phyloP scores from a whole-genome alignment of 768 basidiomycete species.

The Phylloporus arenicola region DNA sequence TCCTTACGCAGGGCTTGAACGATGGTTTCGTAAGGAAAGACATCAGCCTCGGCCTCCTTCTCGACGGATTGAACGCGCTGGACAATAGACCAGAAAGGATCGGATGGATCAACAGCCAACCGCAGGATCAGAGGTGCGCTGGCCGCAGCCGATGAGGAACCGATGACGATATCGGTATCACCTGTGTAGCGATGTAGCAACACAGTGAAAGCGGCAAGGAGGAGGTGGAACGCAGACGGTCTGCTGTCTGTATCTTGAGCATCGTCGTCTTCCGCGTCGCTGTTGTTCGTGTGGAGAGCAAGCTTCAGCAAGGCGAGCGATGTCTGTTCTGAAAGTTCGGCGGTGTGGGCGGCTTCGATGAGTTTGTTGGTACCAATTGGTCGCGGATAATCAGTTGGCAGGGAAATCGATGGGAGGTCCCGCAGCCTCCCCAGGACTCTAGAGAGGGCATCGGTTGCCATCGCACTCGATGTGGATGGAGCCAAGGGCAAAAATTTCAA shows the following conservation, averaged over 20 bases:
- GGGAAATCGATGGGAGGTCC: constrained; percentile 80
- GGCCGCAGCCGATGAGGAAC: constrained; percentile 72
- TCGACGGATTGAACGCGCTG: constrained; percentile 81
- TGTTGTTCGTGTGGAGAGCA: constrained; percentile 62
- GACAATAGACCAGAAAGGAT: constrained; percentile 87
- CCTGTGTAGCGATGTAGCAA: constrained; percentile 93
- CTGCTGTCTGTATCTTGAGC: constrained; percentile 32
- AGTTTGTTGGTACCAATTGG: constrained; percentile 66
- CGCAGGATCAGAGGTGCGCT: constrained; percentile 81
- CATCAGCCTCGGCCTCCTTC: constrained; percentile 74
- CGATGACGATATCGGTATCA: constrained; percentile 90
- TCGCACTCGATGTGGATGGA: constrained; percentile 8
- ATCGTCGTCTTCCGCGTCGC: constrained; percentile 46
- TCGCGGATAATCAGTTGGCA: constrained; percentile 95
- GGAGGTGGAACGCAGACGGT: constrained; percentile 85
- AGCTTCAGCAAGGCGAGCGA: constrained; percentile 79
- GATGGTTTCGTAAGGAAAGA: constrained; percentile 75
- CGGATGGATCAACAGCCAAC: constrained; percentile 73
- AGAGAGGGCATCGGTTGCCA: constrained; percentile 34
- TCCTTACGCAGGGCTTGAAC: constrained; percentile 61
- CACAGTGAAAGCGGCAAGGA: constrained; percentile 88
- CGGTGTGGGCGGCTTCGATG: constrained; percentile 76
- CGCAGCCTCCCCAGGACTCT: constrained; percentile 64
- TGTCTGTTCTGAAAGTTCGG: constrained; percentile 68
- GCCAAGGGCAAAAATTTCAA: not conserved